These are phyloP conservation scores for Geranium brycei DNA, from an alignment of 345 rosid species.

Conservation along the genomic window DNA sequence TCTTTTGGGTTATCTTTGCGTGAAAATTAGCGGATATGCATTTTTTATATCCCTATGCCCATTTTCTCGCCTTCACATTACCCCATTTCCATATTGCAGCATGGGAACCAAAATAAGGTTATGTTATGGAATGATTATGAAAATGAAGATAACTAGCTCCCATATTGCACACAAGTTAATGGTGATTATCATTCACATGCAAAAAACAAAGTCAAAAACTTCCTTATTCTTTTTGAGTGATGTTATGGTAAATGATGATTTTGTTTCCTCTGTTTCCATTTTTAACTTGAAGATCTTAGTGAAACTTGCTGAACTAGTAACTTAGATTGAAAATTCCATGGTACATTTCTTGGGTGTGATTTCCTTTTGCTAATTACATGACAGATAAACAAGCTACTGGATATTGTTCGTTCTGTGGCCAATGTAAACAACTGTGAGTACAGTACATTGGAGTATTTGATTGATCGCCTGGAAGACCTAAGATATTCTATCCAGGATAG, in stretches of 20 bases:
- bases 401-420: constrained; percentile 67
- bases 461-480: constrained; percentile 65
- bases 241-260: neutral
- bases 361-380: constrained; percentile 12
- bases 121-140: too few species aligned
- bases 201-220: too few species aligned
- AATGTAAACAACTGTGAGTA: constrained; percentile 56
- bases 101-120: too few species aligned
- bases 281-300: neutral
- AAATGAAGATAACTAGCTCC: too few species aligned
- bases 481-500: constrained; percentile 88
- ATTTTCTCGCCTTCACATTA: too few species aligned
- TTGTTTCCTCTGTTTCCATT: neutral
- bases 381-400: constrained; percentile 69
- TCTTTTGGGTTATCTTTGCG: too few species aligned
- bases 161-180: too few species aligned
- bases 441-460: constrained; percentile 55
- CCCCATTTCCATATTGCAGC: too few species aligned
- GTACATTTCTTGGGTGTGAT: constrained; percentile 3
- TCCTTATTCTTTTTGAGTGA: constrained; percentile 3
- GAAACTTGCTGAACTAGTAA: neutral
- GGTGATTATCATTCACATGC: too few species aligned
- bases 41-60: too few species aligned
- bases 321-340: neutral
- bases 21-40: too few species aligned